Base-by-base conservation (phyloP, 768 basidiomycete genomes). In the Chalciporus sphaerocephalus region DNA sequence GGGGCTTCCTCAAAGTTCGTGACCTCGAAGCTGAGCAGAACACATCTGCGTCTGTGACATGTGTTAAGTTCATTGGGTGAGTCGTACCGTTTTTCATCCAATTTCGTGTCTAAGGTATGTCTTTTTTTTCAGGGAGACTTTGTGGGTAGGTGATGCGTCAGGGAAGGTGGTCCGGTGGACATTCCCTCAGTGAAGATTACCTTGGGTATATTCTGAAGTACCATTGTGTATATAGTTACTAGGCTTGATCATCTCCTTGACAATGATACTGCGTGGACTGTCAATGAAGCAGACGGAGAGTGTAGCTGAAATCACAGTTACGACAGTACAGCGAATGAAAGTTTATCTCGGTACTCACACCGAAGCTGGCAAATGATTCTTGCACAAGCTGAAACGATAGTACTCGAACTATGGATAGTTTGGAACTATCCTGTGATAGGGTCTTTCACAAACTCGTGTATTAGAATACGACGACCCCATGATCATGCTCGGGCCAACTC, bases 21-120 rank as follows among this genome's bases (percentile, higher is more conserved):
- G 76, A 75, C 46, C 74, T 94, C 73, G 79, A 83, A 61, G 74
- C 75, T 42, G 72, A 78, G 55, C 56, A 54, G 38, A 58, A 56
- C 12, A 42, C 53, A 13, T 61, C 69, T 15, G 69, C 68, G 15
- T 73, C 76, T 18, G 74, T 93, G 40, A 90, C 84, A 1, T 81
- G 89, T n/a, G 69, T 96, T 56, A 79, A 76, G 55, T 95, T 95
- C 55, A 69, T 85, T 18, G 89, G 87, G 92, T 91, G 61, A 44
- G 75, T 62, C 6, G 15, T 36, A 4, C 8, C 9, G 6, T 6
- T 1, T 16, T 5, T 18, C 2, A 21, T 0, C 2, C 6, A 5
- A 3, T 11, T 13, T 30, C 30, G n/a, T 8, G 15, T 12, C 40
- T 45, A 36, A 54, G n/a, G n/a, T 10, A 3, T 8, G 2, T 4